phyloP scores from a whole-genome alignment of 2,329 filamentous ascomycete species.

The Mycosphaerelloides madeirae region DNA sequence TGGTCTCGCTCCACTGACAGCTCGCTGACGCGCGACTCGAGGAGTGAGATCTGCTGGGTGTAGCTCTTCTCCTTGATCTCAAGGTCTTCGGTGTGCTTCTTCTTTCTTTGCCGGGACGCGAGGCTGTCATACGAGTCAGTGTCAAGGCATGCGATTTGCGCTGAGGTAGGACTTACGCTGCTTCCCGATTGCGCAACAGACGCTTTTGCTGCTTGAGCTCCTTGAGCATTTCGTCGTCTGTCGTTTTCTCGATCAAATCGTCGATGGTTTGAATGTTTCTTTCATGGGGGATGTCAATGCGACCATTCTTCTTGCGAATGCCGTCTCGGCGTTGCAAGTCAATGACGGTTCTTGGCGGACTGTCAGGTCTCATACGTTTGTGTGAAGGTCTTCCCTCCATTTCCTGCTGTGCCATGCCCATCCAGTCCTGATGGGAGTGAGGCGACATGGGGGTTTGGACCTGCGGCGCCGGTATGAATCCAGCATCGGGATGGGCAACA shows the following conservation, averaged over 20 bases:
- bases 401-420: constrained; percentile 49
- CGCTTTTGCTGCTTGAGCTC: constrained; percentile 98
- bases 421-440: constrained; percentile 57
- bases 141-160: background rate
- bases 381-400: constrained; percentile 44
- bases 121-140: constrained; percentile 54
- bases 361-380: constrained; percentile 61
- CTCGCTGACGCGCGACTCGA: constrained; percentile 71
- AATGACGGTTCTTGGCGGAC: constrained; percentile 49
- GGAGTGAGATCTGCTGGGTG: constrained; percentile 66
- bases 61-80: constrained; percentile 96
- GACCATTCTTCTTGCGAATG: constrained; percentile 97
- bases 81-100: constrained; percentile 93
- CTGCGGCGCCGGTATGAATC: constrained; percentile 47
- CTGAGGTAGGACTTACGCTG: constrained; percentile 61
- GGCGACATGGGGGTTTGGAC: constrained; percentile 56
- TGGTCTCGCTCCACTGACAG: constrained; percentile 53
- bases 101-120: constrained; percentile 95
- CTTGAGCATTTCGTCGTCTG: constrained; percentile 89
- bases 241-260: constrained; percentile 79
- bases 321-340: constrained; percentile 65
- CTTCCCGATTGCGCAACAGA: constrained; percentile 88
- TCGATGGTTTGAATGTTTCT: constrained; percentile 94
- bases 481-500: constrained; percentile 35
- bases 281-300: constrained; percentile 94